These are phyloP conservation scores for Boletus coccyginus DNA, from an alignment of 768 basidiomycete species.

Conservation along the genomic window DNA sequence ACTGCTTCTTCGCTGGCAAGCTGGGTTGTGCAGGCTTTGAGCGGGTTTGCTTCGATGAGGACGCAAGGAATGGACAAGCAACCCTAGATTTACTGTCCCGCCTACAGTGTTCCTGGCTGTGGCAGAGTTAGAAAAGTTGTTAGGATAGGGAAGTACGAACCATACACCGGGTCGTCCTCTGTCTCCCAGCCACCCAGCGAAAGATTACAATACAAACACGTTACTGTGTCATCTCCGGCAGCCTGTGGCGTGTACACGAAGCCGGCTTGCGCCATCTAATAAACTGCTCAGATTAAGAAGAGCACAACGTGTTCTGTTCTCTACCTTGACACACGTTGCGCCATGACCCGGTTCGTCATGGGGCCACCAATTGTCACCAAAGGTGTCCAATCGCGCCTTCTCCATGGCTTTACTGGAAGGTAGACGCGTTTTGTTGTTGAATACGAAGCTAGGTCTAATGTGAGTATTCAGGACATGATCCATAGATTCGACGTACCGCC, in stretches of 20 bases:
- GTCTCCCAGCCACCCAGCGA: slow-evolving; percentile 84
- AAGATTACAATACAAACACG: slow-evolving; percentile 82
- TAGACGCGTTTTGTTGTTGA: slow-evolving; percentile 56
- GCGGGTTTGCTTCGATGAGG: too few species aligned
- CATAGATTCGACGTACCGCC: slow-evolving; percentile 42
- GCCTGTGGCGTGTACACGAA: slow-evolving; percentile 76
- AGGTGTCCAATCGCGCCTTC: slow-evolving; percentile 68
- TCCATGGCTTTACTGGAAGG: slow-evolving; percentile 70
- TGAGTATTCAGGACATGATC: neutral
- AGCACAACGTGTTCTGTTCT: neutral
- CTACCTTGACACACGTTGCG: slow-evolving; percentile 70
- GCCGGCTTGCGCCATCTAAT: slow-evolving; percentile 81
- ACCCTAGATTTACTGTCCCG: slow-evolving; percentile 51
- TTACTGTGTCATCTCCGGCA: slow-evolving; percentile 72
- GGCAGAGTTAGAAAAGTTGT: slow-evolving; percentile 4
- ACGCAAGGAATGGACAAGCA: slow-evolving; percentile 43
- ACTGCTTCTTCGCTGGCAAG: too few species aligned
- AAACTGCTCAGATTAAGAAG: neutral
- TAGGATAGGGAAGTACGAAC: neutral
- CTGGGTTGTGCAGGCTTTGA: too few species aligned
- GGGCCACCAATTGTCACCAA: slow-evolving; percentile 72
- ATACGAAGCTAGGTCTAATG: slow-evolving; percentile 47
- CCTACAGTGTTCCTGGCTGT: slow-evolving; percentile 72
- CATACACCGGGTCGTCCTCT: slow-evolving; percentile 85
- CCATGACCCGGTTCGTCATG: slow-evolving; percentile 67